Evolutionary conservation across 345 rosid genomes (phyloP).

Genomic region (Eucalyptus guilfoylei): DNA sequence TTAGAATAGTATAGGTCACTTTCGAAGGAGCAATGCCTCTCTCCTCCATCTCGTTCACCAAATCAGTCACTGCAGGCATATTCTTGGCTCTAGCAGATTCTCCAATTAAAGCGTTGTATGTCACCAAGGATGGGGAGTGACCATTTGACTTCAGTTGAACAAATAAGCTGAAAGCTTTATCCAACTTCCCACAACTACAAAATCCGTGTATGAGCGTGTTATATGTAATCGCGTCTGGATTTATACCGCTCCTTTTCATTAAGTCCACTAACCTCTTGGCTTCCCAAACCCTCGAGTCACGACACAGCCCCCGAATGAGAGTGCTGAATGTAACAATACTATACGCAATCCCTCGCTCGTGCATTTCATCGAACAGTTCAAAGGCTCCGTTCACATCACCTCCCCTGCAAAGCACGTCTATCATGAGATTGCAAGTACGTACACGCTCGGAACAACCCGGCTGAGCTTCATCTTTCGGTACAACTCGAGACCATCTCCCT

Average conservation of each 20-base stretch:
- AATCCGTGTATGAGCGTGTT: constrained; percentile 58
- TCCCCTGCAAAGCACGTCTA: constrained; percentile 33
- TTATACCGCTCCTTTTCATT: constrained; percentile 37
- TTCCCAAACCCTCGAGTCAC: constrained; percentile 26
- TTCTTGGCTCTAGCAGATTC: constrained; percentile 43
- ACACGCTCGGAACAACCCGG: constrained; percentile 49
- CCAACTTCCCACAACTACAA: constrained; percentile 26
- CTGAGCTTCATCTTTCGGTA: constrained; percentile 46
- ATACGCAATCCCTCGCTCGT: constrained; percentile 34
- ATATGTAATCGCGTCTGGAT: constrained; percentile 47
- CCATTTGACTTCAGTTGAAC: constrained; percentile 46
- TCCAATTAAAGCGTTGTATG: constrained; percentile 43
- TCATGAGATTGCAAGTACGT: constrained; percentile 52
- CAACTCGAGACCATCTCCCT: constrained; percentile 42
- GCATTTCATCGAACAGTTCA: constrained; percentile 68
- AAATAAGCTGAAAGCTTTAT: constrained; percentile 38
- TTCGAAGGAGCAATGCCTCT: constrained; percentile 23
- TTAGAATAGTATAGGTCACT: no score
- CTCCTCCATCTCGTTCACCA: constrained; percentile 73
- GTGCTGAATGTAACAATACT: constrained; percentile 58
- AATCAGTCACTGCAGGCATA: constrained; percentile 12
- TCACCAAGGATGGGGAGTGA: constrained; percentile 42
- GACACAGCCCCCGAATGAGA: constrained; percentile 44
- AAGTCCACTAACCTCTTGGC: constrained; percentile 37
- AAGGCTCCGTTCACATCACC: constrained; percentile 26